A percentile compares a stretch with the other conserved stretches of the same genome.
Evolutionary conservation across 2,329 filamentous ascomycete species (phyloP).

Genomic region (Ascochyta fabae): DNA sequence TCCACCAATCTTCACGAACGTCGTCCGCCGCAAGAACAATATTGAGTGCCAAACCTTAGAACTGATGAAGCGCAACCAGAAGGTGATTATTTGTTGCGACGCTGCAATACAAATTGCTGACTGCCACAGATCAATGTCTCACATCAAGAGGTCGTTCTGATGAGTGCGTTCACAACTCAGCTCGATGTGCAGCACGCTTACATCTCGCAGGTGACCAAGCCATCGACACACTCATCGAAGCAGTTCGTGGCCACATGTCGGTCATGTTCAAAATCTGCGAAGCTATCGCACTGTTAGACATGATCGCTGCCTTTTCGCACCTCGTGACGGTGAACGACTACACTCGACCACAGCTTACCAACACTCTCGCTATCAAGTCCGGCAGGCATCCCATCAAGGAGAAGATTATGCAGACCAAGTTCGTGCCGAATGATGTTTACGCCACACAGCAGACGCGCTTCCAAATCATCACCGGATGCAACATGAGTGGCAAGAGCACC

Average conservation of each 20-base stretch:
- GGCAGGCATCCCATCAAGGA: slow-evolving; percentile 82
- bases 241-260: slow-evolving; percentile 75
- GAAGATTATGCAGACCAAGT: slow-evolving; percentile 71
- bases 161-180: slow-evolving; percentile 58
- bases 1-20: slow-evolving; percentile 78
- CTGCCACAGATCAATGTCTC: slow-evolving; percentile 74
- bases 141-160: slow-evolving; percentile 80
- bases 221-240: slow-evolving; percentile 72
- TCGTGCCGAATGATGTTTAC: slow-evolving; percentile 90
- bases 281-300: slow-evolving; percentile 84
- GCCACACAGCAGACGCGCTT: slow-evolving; percentile 81
- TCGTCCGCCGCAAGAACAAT: slow-evolving; percentile 71
- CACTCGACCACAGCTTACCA: slow-evolving; percentile 69
- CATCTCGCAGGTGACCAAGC: slow-evolving; percentile 64
- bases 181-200: slow-evolving; percentile 6
- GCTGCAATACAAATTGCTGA: slow-evolving; percentile 1
- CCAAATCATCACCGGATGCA: slow-evolving; percentile 93
- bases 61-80: slow-evolving; percentile 76
- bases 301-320: slow-evolving; percentile 63
- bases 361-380: slow-evolving; percentile 73
- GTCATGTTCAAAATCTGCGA: slow-evolving; percentile 84
- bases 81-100: slow-evolving; percentile 23
- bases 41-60: slow-evolving; percentile 88
- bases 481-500: slow-evolving; percentile 96
- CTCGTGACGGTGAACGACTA: slow-evolving; percentile 72